phyloP scores from a whole-genome alignment of 768 basidiomycete species.

The Leccinum aurantiacum region DNA sequence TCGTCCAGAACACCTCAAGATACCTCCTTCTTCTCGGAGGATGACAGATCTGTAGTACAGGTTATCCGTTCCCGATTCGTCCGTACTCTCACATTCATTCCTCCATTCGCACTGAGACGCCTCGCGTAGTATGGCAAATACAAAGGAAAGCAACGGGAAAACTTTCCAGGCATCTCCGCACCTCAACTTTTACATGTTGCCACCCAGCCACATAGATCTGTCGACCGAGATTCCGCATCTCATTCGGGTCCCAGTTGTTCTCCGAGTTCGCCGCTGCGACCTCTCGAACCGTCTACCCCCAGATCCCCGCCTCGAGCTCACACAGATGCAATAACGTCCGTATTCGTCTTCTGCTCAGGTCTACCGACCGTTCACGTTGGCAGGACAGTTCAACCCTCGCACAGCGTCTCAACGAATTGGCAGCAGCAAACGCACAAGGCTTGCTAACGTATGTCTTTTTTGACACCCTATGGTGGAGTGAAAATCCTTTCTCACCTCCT shows the following conservation, averaged over 20 bases:
- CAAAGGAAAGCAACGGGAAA: constrained; percentile 58
- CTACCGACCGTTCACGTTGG: constrained; percentile 14
- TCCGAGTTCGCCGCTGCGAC: constrained; percentile 24
- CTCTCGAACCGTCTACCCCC: constrained; percentile 24
- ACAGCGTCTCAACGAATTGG: constrained; percentile 78
- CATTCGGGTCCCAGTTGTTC: constrained; percentile 15
- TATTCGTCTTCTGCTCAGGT: constrained; percentile 18
- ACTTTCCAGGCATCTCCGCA: constrained; percentile 30
- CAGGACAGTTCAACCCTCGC: constrained; percentile 65
- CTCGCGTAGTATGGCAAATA: constrained; percentile 50
- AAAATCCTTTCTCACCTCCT: constrained; percentile 7
- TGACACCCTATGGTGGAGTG: not conserved
- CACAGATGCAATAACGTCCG: constrained; percentile 59
- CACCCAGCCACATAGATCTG: constrained; percentile 21
- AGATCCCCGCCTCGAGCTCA: constrained; percentile 27
- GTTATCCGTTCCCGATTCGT: constrained; percentile 65
- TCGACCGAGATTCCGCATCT: constrained; percentile 18
- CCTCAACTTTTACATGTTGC: constrained; percentile 33
- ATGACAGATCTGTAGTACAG: constrained; percentile 50
- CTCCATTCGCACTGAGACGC: constrained; percentile 12
- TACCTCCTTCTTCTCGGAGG: constrained; percentile 16
- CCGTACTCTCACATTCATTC: constrained; percentile 32
- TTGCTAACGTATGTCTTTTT: constrained; percentile 59
- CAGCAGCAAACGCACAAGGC: constrained; percentile 76
- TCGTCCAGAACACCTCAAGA: constrained; percentile 25